A percentile compares a stretch with the other conserved stretches of the same genome.
Evolutionary conservation across 345 rosid genomes (phyloP).

Genomic region (Boechera divaricarpa): DNA sequence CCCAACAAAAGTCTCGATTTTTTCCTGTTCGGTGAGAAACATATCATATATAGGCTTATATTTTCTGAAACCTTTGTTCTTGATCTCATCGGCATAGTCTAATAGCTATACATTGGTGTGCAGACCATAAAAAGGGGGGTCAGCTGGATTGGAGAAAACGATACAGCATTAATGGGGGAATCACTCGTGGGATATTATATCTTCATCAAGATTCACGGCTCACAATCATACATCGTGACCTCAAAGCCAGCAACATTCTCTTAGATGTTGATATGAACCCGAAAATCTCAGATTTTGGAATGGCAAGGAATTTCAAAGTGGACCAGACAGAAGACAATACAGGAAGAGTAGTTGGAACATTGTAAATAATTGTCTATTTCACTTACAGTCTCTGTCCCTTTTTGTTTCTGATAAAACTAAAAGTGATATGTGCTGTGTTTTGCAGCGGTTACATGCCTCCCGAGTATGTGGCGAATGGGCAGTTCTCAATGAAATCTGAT

Average conservation of each 20-base stretch:
- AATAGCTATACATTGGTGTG: not conserved
- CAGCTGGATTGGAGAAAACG: constrained; percentile 40
- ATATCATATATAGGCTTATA: not conserved
- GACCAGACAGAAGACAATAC: constrained; percentile 36
- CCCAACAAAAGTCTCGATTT: constrained; percentile 53
- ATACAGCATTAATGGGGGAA: constrained; percentile 28
- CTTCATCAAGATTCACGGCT: constrained; percentile 49
- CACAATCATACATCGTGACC: constrained; percentile 44
- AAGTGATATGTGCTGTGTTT: not conserved
- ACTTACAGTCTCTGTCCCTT: not conserved
- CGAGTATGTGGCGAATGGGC: constrained; percentile 31
- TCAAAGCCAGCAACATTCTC: constrained; percentile 41
- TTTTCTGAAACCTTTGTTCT: not conserved
- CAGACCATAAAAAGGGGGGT: constrained; percentile 43
- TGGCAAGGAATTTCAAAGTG: constrained; percentile 22
- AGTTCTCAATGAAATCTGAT: constrained; percentile 37
- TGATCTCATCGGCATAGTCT: not conserved
- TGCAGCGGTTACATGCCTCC: constrained; percentile 44
- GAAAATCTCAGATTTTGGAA: constrained; percentile 36
- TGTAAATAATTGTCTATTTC: constrained; percentile 10
- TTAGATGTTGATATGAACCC: constrained; percentile 30
- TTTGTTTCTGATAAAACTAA: not conserved
- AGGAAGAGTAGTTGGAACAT: constrained; percentile 36
- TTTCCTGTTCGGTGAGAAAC: not conserved
- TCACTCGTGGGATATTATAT: constrained; percentile 43